Conservation (phyloP, 2,329 filamentous ascomycete genomes). For the Proliferodiscus dingleyae region DNA sequence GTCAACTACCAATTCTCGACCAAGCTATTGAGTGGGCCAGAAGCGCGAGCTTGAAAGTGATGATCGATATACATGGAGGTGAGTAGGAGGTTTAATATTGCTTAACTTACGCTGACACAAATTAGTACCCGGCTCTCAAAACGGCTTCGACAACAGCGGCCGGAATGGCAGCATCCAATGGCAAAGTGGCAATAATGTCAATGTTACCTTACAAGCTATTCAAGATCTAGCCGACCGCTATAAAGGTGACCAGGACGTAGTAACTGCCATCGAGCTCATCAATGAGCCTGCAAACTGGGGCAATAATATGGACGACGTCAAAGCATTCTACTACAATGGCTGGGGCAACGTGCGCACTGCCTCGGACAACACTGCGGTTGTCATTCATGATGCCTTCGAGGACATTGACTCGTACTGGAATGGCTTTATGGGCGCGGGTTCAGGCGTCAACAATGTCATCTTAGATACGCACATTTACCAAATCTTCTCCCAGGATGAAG, state of each 20-base stretch:
- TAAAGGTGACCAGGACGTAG: constrained; percentile 36
- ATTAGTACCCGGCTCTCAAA: constrained; percentile 54
- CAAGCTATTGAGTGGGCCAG: constrained; percentile 55
- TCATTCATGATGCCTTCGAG: constrained; percentile 56
- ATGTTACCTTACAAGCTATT: constrained; percentile 35
- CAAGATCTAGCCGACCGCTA: constrained; percentile 37
- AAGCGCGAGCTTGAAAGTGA: constrained; percentile 53
- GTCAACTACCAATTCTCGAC: constrained; percentile 54
- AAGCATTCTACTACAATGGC: constrained; percentile 46
- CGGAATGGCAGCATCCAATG: constrained; percentile 42
- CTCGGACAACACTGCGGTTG: constrained; percentile 44
- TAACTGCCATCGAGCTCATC: constrained; percentile 39
- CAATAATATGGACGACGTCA: constrained; percentile 32
- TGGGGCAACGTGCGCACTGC: constrained; percentile 42
- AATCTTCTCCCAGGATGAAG: constrained; percentile 35
- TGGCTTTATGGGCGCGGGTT: constrained; percentile 52
- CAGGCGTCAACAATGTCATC: constrained; percentile 34
- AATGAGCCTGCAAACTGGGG: constrained; percentile 36
- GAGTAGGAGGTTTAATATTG: constrained; percentile 21
- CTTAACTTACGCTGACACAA: not conserved
- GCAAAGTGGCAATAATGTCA: constrained; percentile 40
- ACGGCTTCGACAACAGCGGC: constrained; percentile 65
- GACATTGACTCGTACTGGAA: constrained; percentile 52
- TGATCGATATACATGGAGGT: constrained; percentile 66
- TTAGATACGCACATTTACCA: constrained; percentile 36